These are phyloP conservation scores for Isabelozyma gotoi DNA, from an alignment of 805 yeast genomes.

Conservation along the genomic window DNA sequence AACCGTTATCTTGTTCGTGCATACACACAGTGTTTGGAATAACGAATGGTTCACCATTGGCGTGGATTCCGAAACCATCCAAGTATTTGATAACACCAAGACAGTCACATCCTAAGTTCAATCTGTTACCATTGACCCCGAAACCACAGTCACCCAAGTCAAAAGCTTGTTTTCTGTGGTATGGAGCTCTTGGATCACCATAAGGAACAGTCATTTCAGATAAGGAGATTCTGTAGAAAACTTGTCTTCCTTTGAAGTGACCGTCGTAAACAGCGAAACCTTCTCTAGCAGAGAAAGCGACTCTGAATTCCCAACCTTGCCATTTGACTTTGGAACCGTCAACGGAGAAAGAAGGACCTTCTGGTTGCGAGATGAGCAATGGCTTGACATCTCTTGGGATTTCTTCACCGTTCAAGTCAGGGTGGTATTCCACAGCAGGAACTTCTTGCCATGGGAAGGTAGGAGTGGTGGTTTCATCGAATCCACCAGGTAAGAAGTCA, in stretches of 20 bases:
- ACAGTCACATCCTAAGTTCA: slow-evolving; percentile 79
- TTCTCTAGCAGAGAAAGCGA: slow-evolving; percentile 69
- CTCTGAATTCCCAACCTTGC: slow-evolving; percentile 86
- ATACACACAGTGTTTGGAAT: slow-evolving; percentile 73
- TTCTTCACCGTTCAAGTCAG: slow-evolving; percentile 60
- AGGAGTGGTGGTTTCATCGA: slow-evolving; percentile 57
- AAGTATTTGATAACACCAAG: slow-evolving; percentile 75
- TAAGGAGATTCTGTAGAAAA: slow-evolving; percentile 68
- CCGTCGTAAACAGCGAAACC: slow-evolving; percentile 76
- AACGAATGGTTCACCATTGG: slow-evolving; percentile 60
- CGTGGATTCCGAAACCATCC: slow-evolving; percentile 57
- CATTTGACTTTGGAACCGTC: slow-evolving; percentile 63
- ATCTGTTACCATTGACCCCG: slow-evolving; percentile 68
- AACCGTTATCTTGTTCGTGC: slow-evolving; percentile 79
- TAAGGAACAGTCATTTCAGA: slow-evolving; percentile 89
- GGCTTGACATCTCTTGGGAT: slow-evolving; percentile 63
- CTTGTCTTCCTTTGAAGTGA: slow-evolving; percentile 72
- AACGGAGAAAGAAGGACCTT: slow-evolving; percentile 70
- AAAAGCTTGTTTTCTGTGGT: slow-evolving; percentile 83
- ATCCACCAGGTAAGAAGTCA: slow-evolving; percentile 73
- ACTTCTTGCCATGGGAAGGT: slow-evolving; percentile 64
- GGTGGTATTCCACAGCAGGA: slow-evolving; percentile 68
- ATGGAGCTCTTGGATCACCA: slow-evolving; percentile 79
- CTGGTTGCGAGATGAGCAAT: slow-evolving; percentile 68
- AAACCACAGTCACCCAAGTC: slow-evolving; percentile 86